These are phyloP conservation scores for Chenopodium quinoa DNA, from an alignment of 148 eudicot genomes.

Conservation along the genomic window DNA sequence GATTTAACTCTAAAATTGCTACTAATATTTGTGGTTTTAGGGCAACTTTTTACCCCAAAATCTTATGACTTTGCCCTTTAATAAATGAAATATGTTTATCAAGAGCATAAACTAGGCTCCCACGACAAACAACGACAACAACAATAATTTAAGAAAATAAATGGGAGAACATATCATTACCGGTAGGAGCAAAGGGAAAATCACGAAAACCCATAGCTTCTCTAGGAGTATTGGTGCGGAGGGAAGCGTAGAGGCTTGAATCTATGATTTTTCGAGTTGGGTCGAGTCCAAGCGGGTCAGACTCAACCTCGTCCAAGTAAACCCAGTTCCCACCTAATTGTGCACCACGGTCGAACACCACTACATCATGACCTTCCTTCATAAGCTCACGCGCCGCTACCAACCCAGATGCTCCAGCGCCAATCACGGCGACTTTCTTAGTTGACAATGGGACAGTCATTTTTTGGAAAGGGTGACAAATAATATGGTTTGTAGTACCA, in stretches of 20 bases:
- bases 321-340: conserved; percentile 76
- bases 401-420: conserved; percentile 80
- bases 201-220: conserved; percentile 74
- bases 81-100: no score
- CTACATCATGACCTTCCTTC: conserved; percentile 69
- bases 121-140: no score
- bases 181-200: conserved; percentile 49
- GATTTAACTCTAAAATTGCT: no score
- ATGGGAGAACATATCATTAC: no score
- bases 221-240: conserved; percentile 69
- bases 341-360: conserved; percentile 56
- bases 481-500: no score
- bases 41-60: no score
- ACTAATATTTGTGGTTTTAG: no score
- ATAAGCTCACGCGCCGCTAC: conserved; percentile 72
- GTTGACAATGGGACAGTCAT: conserved; percentile 23
- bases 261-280: conserved; percentile 51
- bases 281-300: conserved; percentile 62
- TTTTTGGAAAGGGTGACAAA: not conserved
- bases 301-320: conserved; percentile 52
- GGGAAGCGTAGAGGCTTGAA: conserved; percentile 67
- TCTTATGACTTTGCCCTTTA: no score
- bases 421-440: conserved; percentile 70
- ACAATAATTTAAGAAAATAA: no score
- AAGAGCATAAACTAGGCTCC: no score